phyloP scores from a whole-genome alignment of 352 stramenopile species.

The Phytophthora europaea region DNA sequence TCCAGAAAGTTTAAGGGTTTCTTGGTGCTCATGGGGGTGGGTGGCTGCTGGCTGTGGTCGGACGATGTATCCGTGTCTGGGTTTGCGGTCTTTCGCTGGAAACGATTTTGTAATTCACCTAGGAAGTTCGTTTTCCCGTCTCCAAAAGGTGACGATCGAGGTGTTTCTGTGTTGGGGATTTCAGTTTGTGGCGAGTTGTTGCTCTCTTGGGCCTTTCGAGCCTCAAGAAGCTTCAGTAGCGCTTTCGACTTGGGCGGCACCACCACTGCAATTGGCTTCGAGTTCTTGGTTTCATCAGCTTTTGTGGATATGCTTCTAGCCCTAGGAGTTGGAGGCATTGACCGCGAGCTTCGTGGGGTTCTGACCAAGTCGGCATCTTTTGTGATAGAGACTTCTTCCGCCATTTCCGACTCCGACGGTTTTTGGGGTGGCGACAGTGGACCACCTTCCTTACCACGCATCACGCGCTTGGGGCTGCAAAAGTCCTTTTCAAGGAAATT shows the following conservation, averaged over 20 bases:
- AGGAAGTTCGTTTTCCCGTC: conserved; percentile 44
- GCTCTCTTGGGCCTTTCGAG: conserved; percentile 31
- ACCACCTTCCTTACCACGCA: conserved; percentile 15
- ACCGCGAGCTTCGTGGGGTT: conserved; percentile 16
- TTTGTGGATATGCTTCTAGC: conserved; percentile 8
- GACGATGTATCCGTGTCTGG: not conserved
- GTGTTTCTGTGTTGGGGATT: not conserved
- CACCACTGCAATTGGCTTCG: conserved; percentile 16
- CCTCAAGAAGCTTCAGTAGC: conserved; percentile 55
- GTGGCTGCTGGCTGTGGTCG: not conserved
- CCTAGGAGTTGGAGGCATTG: conserved; percentile 9
- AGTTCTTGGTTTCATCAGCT: not conserved
- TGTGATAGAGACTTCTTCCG: not conserved
- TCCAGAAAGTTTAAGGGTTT: conserved; percentile 57
- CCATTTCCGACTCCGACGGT: not conserved
- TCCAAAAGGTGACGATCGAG: conserved; percentile 29
- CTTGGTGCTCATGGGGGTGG: not conserved
- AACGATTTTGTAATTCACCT: conserved; percentile 49
- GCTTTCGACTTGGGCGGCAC: conserved; percentile 63
- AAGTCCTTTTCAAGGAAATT: conserved; percentile 81
- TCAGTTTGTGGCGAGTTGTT: conserved; percentile 10
- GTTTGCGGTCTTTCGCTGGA: conserved; percentile 20
- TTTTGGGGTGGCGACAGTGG: conserved; percentile 16
- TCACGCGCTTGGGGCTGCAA: conserved; percentile 53
- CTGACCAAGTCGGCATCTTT: not conserved